phyloP scores from a whole-genome alignment of 2,329 filamentous ascomycete genomes.

The Colletotrichum sp. region DNA sequence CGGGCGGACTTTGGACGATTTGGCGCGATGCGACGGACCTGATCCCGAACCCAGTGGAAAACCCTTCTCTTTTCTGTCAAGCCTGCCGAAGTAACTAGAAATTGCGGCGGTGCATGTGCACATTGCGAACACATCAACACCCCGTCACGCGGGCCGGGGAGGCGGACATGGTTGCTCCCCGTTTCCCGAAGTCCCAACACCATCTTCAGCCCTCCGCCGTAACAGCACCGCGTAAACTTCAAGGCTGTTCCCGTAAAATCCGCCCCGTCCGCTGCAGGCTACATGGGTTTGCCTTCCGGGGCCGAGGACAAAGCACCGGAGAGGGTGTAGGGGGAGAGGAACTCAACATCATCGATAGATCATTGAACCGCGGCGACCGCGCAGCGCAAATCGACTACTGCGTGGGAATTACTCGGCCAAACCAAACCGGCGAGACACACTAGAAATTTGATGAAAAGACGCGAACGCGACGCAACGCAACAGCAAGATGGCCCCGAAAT shows the following conservation, averaged over 20 bases:
- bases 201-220: not conserved
- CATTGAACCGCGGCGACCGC: not conserved
- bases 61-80: not conserved
- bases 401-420: not conserved
- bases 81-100: not conserved
- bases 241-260: not conserved
- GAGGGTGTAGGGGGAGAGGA: not conserved
- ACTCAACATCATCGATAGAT: not conserved
- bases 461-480: not conserved
- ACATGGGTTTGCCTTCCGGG: not conserved
- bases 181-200: not conserved
- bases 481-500: not conserved
- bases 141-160: not conserved
- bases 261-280: not conserved
- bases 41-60: not conserved
- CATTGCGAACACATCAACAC: not conserved
- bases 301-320: not conserved
- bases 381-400: not conserved
- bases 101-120: conserved; percentile 6
- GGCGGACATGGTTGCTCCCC: conserved; percentile 16
- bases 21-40: not conserved
- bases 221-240: not conserved
- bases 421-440: not conserved
- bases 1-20: not conserved
- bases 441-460: not conserved